Conservation (phyloP, 2,329 filamentous ascomycete species). For the Pyricularia grisea region DNA sequence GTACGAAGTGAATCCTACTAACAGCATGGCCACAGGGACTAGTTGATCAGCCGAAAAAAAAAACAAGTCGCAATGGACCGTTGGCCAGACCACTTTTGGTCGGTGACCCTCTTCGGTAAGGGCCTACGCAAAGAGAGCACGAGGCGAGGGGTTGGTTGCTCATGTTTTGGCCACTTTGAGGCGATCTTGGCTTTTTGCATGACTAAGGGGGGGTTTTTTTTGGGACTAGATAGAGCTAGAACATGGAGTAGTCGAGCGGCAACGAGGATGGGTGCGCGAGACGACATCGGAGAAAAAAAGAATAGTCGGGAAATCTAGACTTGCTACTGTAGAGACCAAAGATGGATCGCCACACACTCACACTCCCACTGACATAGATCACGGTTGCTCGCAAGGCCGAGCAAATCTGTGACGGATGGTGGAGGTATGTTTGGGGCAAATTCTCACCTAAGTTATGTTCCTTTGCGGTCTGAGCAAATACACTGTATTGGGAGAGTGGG, state of each 20-base stretch:
- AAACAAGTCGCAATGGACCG: too few species aligned
- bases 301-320: neutral
- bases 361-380: neutral
- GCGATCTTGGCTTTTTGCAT: neutral
- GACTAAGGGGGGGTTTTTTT: neutral
- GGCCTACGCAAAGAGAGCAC: too few species aligned
- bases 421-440: neutral
- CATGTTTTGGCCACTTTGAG: neutral
- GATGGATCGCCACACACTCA: too few species aligned
- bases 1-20: neutral
- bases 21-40: neutral
- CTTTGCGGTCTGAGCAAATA: neutral
- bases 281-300: neutral
- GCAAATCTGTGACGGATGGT: neutral
- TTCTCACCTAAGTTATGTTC: neutral
- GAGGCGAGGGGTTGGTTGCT: neutral
- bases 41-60: neutral
- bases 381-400: neutral
- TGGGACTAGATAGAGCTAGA: too few species aligned
- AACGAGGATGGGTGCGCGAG: neutral
- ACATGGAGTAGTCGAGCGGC: neutral
- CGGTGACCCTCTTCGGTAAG: neutral
- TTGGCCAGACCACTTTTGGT: neutral
- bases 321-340: too few species aligned
- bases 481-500: neutral